phyloP scores from a whole-genome alignment of 768 basidiomycete species.

The Calocera viscosa region DNA sequence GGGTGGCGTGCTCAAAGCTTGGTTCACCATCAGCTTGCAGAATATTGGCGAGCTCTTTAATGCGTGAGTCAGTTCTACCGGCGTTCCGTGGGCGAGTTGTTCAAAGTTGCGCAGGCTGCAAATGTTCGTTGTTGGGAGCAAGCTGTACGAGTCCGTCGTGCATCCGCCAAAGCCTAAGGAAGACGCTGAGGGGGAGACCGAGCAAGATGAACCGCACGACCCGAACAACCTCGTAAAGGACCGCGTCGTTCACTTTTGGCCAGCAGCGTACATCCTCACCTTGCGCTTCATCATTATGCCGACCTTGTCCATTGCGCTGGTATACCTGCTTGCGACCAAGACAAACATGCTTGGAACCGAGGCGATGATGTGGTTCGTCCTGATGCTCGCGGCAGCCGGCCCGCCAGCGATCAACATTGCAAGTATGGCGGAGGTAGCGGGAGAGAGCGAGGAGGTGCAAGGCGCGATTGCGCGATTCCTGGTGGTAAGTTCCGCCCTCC shows the following conservation, averaged over 20 bases:
- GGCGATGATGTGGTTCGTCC: not conserved
- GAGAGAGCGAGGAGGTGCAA: not conserved
- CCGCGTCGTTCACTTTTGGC: not conserved
- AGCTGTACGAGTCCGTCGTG: not conserved
- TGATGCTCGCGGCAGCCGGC: slow-evolving; percentile 3
- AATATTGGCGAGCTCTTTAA: slow-evolving; percentile 2
- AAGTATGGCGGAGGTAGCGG: slow-evolving; percentile 5
- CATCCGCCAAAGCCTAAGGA: not conserved
- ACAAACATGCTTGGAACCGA: not conserved
- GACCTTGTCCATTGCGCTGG: not conserved
- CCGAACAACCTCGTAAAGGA: not conserved
- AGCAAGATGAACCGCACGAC: not conserved
- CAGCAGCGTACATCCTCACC: not conserved
- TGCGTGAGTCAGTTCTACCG: not conserved
- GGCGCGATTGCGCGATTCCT: not conserved
- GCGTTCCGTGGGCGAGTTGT: not conserved
- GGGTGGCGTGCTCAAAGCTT: slow-evolving; percentile 4
- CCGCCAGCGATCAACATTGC: slow-evolving; percentile 8
- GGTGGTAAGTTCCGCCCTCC: not conserved
- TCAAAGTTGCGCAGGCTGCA: not conserved
- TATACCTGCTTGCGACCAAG: not conserved
- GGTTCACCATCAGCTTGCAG: slow-evolving; percentile 8
- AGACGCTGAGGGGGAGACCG: not conserved
- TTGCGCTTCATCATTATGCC: not conserved
- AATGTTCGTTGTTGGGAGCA: slow-evolving; percentile 10